Conservation (phyloP, 306 rosid species). For the Ormosia emarginata region DNA sequence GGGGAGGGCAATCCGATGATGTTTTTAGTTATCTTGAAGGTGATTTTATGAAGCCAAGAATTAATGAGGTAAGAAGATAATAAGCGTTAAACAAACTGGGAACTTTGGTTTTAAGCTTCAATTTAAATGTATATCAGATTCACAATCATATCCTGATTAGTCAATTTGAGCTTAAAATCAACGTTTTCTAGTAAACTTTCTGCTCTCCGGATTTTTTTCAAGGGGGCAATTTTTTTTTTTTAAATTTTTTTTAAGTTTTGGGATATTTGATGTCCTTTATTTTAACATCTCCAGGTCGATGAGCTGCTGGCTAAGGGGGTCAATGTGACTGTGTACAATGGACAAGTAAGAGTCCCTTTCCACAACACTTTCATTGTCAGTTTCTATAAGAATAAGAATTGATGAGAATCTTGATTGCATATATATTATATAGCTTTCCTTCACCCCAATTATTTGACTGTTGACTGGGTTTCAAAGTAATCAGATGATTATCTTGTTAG, state of each 20-base stretch:
- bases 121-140: neutral
- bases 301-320: constrained; percentile 76
- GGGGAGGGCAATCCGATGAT: constrained; percentile 53
- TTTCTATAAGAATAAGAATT: neutral
- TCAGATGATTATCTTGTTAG: constrained; percentile 10
- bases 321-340: constrained; percentile 80
- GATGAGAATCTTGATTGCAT: neutral
- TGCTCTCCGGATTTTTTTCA: neutral
- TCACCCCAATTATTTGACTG: neutral
- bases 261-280: neutral
- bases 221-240: neutral
- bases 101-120: neutral
- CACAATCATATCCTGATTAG: neutral
- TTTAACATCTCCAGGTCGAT: constrained; percentile 55
- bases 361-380: neutral
- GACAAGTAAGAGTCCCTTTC: constrained; percentile 58
- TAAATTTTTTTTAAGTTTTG: neutral
- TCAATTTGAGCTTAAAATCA: neutral
- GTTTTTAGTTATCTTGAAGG: constrained; percentile 43
- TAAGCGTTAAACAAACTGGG: neutral
- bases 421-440: too few species aligned
- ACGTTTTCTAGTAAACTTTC: neutral
- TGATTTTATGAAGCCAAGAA: constrained; percentile 92
- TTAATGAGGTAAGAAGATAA: constrained; percentile 56
- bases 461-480: neutral